These are phyloP conservation scores for Cercospora citrullina DNA, from an alignment of 2,329 filamentous ascomycete species.

Conservation along the genomic window DNA sequence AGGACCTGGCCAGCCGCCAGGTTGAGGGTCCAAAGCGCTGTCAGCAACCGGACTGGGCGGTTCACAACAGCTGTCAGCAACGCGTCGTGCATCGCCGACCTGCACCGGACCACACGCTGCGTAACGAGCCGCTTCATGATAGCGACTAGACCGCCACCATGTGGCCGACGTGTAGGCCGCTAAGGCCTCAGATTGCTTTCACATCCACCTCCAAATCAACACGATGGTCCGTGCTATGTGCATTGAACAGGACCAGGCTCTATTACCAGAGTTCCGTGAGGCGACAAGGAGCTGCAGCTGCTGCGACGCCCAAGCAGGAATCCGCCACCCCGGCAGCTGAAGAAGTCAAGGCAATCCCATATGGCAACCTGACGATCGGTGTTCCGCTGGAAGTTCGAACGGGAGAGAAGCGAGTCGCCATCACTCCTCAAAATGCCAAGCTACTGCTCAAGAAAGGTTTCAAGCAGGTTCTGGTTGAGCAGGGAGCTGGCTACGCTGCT, in stretches of 20 bases:
- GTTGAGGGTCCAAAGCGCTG: not conserved
- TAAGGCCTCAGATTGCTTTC: conserved; percentile 28
- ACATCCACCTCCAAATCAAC: conserved; percentile 12
- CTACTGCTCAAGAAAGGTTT: conserved; percentile 85
- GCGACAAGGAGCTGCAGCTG: conserved; percentile 27
- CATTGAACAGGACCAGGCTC: conserved; percentile 22
- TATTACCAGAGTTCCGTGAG: conserved; percentile 26
- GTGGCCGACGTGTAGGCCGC: conserved; percentile 35
- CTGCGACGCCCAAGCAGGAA: conserved; percentile 17
- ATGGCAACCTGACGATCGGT: conserved; percentile 71
- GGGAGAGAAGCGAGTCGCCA: conserved; percentile 77
- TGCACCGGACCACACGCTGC: not conserved
- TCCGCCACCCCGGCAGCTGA: conserved; percentile 14
- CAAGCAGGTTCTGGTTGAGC: conserved; percentile 72
- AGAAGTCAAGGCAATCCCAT: conserved; percentile 53
- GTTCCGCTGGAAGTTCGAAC: conserved; percentile 77
- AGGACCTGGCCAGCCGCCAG: not conserved
- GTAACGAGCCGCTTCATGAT: conserved; percentile 25
- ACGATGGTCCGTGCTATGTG: conserved; percentile 11
- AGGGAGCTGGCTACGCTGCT: conserved; percentile 74
- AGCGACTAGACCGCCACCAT: conserved; percentile 29
- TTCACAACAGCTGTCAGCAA: conserved; percentile 4
- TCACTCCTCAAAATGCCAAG: conserved; percentile 80
- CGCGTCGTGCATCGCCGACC: conserved; percentile 1
- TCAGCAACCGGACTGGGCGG: not conserved